Evolutionary conservation across 208 protist genomes (phyloP).

Genomic region (Crithidia expoeki): DNA sequence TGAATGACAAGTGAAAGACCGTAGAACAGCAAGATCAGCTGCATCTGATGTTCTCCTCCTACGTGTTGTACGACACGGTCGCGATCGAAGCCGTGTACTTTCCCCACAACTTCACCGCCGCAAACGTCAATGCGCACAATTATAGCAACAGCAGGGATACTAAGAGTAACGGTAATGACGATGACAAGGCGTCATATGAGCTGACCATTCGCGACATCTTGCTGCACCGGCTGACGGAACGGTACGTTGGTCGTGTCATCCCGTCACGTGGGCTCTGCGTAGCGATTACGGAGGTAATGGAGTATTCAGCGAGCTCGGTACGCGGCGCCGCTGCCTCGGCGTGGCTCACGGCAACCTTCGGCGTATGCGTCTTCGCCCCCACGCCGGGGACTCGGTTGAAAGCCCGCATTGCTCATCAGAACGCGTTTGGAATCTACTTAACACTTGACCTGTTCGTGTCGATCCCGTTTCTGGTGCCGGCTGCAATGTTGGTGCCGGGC

Average conservation of each 20-base stretch:
- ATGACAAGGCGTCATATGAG: slow-evolving; percentile 30
- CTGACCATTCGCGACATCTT: slow-evolving; percentile 56
- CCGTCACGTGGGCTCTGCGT: slow-evolving; percentile 69
- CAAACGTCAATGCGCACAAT: background rate
- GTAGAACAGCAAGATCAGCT: too few species aligned
- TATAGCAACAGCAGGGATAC: background rate
- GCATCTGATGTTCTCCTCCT: slow-evolving; percentile 74
- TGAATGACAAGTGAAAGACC: too few species aligned
- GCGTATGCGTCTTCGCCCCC: slow-evolving; percentile 71
- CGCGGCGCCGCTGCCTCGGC: slow-evolving; percentile 60
- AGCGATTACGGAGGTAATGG: slow-evolving; percentile 61
- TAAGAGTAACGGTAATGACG: too few species aligned
- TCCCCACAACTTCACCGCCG: slow-evolving; percentile 21
- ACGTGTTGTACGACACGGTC: slow-evolving; percentile 72
- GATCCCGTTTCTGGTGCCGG: slow-evolving; percentile 67
- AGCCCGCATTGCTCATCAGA: slow-evolving; percentile 61
- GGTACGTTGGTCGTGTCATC: slow-evolving; percentile 81
- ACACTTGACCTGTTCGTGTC: slow-evolving; percentile 65
- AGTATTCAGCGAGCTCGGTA: slow-evolving; percentile 57
- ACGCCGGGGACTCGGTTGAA: slow-evolving; percentile 51
- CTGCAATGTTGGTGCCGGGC: slow-evolving; percentile 52
- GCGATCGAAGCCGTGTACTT: slow-evolving; percentile 88
- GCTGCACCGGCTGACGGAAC: slow-evolving; percentile 78
- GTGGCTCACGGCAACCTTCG: slow-evolving; percentile 74
- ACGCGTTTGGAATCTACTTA: slow-evolving; percentile 47